These are phyloP conservation scores for Auxenochlorella pyrenoidosa DNA, from an alignment of 139 green algal species.

Conservation along the genomic window DNA sequence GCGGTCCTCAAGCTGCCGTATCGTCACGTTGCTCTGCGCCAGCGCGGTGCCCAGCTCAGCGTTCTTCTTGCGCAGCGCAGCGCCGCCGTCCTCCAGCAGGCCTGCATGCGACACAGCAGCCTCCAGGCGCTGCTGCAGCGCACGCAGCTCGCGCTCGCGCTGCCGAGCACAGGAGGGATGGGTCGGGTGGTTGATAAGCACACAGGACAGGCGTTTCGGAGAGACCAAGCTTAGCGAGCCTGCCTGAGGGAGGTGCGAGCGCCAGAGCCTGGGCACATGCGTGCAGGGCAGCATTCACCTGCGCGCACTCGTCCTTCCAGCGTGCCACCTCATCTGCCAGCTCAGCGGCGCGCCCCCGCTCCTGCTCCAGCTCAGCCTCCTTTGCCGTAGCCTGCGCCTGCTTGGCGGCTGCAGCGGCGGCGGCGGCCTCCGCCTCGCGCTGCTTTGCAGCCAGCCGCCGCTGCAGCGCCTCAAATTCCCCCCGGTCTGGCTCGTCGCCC, in stretches of 20 bases:
- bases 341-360: neutral
- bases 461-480: neutral
- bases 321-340: slow-evolving; percentile 16
- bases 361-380: slow-evolving; percentile 18
- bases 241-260: neutral
- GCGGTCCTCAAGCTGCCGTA: slow-evolving; percentile 9
- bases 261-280: neutral
- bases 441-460: slow-evolving; percentile 7
- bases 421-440: slow-evolving; percentile 15
- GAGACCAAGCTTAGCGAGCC: neutral
- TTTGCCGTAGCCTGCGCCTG: neutral
- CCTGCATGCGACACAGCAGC: neutral
- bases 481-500: neutral
- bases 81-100: neutral
- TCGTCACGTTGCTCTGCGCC: slow-evolving; percentile 4
- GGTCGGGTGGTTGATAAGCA: neutral
- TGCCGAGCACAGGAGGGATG: neutral
- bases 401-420: neutral
- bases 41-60: slow-evolving; percentile 6
- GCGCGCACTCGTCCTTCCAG: slow-evolving; percentile 1
- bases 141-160: slow-evolving; percentile 5
- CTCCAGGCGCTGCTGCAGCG: slow-evolving; percentile 16
- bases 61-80: neutral
- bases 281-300: slow-evolving; percentile 8
- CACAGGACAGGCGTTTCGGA: neutral